phyloP scores from a whole-genome alignment of 805 yeast species.

The Wickerhamiella lipophila region DNA sequence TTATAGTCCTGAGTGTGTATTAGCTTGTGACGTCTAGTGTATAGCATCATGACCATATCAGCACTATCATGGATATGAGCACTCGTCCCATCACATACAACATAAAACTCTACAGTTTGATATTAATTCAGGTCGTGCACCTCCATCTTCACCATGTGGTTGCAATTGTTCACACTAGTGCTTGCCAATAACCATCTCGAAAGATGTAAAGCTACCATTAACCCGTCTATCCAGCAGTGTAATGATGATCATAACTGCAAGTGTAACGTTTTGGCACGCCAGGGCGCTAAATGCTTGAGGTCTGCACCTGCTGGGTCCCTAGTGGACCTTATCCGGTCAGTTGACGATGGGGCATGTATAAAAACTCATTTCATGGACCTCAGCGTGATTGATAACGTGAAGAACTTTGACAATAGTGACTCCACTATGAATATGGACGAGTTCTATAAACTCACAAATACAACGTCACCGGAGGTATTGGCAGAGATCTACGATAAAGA shows the following conservation, averaged over 20 bases:
- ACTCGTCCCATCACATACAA: too few species aligned
- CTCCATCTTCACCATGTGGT: neutral
- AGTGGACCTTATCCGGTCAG: neutral
- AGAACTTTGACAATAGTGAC: neutral
- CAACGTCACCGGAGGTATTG: neutral
- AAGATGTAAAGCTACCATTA: neutral
- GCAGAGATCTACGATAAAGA: neutral
- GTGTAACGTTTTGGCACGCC: neutral
- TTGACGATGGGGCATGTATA: neutral
- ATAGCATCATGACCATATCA: too few species aligned
- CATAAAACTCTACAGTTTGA: too few species aligned
- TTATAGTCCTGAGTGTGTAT: too few species aligned
- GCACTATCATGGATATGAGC: too few species aligned
- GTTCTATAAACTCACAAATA: neutral
- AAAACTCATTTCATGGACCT: neutral
- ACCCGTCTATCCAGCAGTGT: neutral
- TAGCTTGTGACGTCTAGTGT: too few species aligned
- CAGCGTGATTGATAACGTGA: neutral
- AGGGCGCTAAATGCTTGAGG: slow-evolving; percentile 10
- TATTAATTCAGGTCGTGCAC: too few species aligned
- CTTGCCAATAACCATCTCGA: neutral
- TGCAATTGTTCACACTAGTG: neutral
- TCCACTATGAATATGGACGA: neutral
- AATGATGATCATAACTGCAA: neutral
- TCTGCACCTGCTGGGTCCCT: slow-evolving; percentile 5